These are phyloP conservation scores for Bertia moriformis DNA, from an alignment of 2,329 filamentous ascomycete species.

Conservation along the genomic window DNA sequence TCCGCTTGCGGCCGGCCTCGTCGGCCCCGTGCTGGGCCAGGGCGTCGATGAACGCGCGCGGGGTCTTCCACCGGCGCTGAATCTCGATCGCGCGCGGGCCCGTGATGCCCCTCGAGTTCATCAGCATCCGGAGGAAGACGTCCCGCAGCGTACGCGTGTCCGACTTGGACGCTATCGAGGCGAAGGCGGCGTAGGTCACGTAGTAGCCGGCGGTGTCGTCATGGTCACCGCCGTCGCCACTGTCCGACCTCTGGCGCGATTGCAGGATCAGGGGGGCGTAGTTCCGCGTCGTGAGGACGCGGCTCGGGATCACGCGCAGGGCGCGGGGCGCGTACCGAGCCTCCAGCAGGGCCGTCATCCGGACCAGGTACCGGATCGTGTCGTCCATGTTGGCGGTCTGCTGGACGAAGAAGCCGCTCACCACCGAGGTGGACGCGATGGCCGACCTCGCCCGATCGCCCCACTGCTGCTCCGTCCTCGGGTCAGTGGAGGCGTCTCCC, in stretches of 20 bases:
- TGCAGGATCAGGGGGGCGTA: slow-evolving; percentile 51
- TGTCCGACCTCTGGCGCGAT: too few relatives aligned
- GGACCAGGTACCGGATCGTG: slow-evolving; percentile 59
- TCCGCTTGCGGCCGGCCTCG: slow-evolving; percentile 32
- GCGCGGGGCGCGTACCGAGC: slow-evolving; percentile 43
- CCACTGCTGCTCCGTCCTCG: slow-evolving; percentile 36
- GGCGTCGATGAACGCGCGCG: slow-evolving; percentile 55
- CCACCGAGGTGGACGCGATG: slow-evolving; percentile 63
- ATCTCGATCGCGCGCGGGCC: slow-evolving; percentile 70
- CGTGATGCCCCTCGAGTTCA: slow-evolving; percentile 63
- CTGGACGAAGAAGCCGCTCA: slow-evolving; percentile 69
- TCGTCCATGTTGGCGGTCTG: slow-evolving; percentile 63
- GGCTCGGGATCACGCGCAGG: slow-evolving; percentile 51
- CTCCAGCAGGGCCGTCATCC: slow-evolving; percentile 57
- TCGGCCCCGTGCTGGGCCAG: slow-evolving; percentile 37
- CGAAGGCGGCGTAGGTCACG: slow-evolving; percentile 59
- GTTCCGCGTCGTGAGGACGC: slow-evolving; percentile 43
- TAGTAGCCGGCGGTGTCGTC: slow-evolving; percentile 36
- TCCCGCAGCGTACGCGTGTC: slow-evolving; percentile 61
- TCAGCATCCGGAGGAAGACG: slow-evolving; percentile 70
- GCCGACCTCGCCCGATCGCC: slow-evolving; percentile 58
- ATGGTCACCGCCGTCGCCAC: too few relatives aligned
- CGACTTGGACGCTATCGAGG: slow-evolving; percentile 60
- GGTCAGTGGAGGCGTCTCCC: slow-evolving; percentile 49
- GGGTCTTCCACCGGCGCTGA: slow-evolving; percentile 65